Evolutionary conservation across 176 grass and related monocot genomes (phyloP).

Genomic region (Triticum aestivum): IWGSC_CS_RefSeq_v2.1 NC_057811.1:459300559-459301058

Average conservation of each 20-base stretch:
- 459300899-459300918: slow-evolving; percentile 12
- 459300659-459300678: slow-evolving; percentile 29
- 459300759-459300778: slow-evolving; percentile 24
- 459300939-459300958: not conserved
- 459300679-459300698: slow-evolving; percentile 20
- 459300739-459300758: slow-evolving; percentile 29
- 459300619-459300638: slow-evolving; percentile 30
- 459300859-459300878: slow-evolving; percentile 24
- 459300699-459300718: slow-evolving; percentile 37
- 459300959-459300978: not conserved
- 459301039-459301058: not conserved
- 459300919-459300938: slow-evolving; percentile 35
- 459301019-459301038: not conserved
- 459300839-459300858: not conserved
- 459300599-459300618: slow-evolving; percentile 35
- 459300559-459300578: slow-evolving; percentile 26
- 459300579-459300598: slow-evolving; percentile 29
- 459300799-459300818: slow-evolving; percentile 21
- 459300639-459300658: slow-evolving; percentile 32
- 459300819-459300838: slow-evolving; percentile 15
- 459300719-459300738: slow-evolving; percentile 39
- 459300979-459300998: slow-evolving; percentile 20
- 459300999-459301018: slow-evolving; percentile 19
- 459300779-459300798: slow-evolving; percentile 5
- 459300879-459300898: slow-evolving; percentile 25